Evolutionary conservation across 495 filamentous ascomycete genomes (phyloP).

Genomic region (Peziza echinospora): DNA sequence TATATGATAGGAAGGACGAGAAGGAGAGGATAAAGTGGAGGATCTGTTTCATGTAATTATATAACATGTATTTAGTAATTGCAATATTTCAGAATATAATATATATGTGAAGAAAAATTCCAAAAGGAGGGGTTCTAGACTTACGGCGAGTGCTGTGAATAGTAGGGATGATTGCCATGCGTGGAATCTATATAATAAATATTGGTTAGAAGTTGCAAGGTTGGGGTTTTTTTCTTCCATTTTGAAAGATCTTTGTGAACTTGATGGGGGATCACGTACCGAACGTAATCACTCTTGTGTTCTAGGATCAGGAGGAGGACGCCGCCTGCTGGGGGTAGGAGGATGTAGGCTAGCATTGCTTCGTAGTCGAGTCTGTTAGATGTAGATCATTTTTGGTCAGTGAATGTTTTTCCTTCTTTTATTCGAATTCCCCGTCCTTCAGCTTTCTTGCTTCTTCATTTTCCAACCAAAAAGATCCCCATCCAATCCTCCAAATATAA

Average conservation of each 20-base stretch:
- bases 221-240: conserved; percentile 1
- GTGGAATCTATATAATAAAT: conserved; percentile 44
- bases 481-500: neutral
- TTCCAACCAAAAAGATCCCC: neutral
- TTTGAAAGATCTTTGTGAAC: neutral
- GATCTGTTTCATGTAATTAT: no score
- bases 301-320: conserved; percentile 70
- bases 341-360: conserved; percentile 74
- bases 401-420: neutral
- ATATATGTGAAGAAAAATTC: no score
- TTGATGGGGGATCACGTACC: conserved; percentile 36
- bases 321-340: conserved; percentile 66
- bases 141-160: conserved; percentile 62
- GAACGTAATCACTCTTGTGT: conserved; percentile 88
- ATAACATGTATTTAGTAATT: no score
- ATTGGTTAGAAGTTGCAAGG: neutral
- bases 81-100: no score
- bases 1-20: conserved; percentile 64
- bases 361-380: conserved; percentile 54
- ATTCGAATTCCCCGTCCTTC: neutral
- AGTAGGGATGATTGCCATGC: conserved; percentile 85
- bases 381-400: no score
- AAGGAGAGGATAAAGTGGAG: conserved; percentile 68
- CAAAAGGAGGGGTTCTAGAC: no score
- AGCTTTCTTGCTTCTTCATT: neutral